Conservation (phyloP, 306 rosid genomes). For the Fagus crenata region DNA sequence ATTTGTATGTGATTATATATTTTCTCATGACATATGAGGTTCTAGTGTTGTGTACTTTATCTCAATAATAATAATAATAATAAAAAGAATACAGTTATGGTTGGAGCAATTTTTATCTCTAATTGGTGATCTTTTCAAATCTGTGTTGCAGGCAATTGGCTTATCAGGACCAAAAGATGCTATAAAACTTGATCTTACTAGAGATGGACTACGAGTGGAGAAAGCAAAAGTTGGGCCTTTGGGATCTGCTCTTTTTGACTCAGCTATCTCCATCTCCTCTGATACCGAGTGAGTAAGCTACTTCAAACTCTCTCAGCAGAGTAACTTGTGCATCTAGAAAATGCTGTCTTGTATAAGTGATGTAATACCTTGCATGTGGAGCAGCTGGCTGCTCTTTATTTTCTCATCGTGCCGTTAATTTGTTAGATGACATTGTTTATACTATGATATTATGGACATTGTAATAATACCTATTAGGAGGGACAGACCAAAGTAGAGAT, state of each 20-base stretch:
- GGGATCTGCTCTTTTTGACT: slow-evolving; percentile 82
- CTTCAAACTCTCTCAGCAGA: slow-evolving; percentile 32
- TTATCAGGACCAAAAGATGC: slow-evolving; percentile 60
- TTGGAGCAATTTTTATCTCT: slow-evolving; percentile 21
- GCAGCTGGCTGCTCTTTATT: neutral
- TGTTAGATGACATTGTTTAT: no score
- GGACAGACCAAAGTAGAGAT: no score
- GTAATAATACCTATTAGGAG: no score
- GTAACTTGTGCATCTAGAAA: neutral
- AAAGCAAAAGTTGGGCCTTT: slow-evolving; percentile 98
- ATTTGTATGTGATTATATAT: neutral
- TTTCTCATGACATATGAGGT: neutral
- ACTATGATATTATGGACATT: no score
- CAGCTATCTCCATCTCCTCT: slow-evolving; percentile 85
- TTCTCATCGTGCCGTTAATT: no score
- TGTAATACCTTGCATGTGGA: neutral
- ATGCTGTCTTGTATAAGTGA: neutral
- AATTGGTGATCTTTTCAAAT: slow-evolving; percentile 29
- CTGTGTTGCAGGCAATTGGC: slow-evolving; percentile 66
- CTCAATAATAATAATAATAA: no score
- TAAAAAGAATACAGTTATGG: neutral
- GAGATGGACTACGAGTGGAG: slow-evolving; percentile 52
- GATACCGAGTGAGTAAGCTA: slow-evolving; percentile 64
- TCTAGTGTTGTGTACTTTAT: neutral
- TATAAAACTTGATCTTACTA: slow-evolving; percentile 74